Base-by-base conservation (phyloP, 192 early-diverging fungal species). In the Backusella macrospora region DNA sequence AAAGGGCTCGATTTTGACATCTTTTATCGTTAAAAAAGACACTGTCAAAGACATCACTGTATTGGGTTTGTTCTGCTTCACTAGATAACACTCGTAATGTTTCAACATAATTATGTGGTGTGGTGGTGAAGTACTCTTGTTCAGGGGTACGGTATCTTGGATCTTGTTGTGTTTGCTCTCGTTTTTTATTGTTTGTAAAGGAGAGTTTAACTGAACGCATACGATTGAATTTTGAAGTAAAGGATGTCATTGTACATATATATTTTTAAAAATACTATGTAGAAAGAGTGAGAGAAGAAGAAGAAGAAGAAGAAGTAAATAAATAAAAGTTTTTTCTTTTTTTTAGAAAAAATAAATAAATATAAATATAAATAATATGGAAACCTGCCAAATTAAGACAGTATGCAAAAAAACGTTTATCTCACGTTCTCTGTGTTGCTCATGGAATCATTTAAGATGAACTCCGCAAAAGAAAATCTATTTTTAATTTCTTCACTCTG, bases 1-100 rank as follows among this genome's bases (percentile, higher is more conserved):
- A 81, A 21, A 78, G 34, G 40, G 80, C 80, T 52, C 80, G 68
- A 59, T 74, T 62, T 59, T 74, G 72, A 69, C 80, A 81, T 59
- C 75, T 72, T 46, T 77, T 77, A 73, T 81, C 80, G 16, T 55
- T 77, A 46, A 77, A 81, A 26, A 81, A 81, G 55, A 78, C 75
- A 21, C 59, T 71, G 55, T 72, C 80, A 72, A 74, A 74, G 1
- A 75, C 47, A 73, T 76, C 78, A n/a, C 59, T 63, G 48, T 59
- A 80, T 55, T 72, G 73, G 10, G 38, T 37, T 5, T 67, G 47
- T 55, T 68, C 26, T 10, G 68, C 74, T 48, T 80, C 70, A 29
- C 45, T 62, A 1, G 78, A 72, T 13, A 80, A 62, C 46, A 68
- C 71, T 21, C 46, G 26, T 14, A 80, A 48, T 39, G 78, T 80